phyloP scores from a whole-genome alignment of 2,329 filamentous ascomycete species.

The Sporothrix globosa region DNA sequence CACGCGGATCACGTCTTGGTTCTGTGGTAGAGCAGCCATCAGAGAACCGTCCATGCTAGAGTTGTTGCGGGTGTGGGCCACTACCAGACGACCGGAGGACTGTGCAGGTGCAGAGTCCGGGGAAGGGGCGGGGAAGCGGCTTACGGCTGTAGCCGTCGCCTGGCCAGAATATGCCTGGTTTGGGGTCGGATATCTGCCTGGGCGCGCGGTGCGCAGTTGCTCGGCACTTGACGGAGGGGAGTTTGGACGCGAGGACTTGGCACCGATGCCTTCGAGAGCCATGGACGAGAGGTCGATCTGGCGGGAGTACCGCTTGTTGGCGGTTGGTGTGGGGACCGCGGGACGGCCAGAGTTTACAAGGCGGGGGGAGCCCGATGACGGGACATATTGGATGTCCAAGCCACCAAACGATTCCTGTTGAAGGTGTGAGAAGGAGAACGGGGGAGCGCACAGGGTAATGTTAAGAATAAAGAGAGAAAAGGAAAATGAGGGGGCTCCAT shows the following conservation, averaged over 20 bases:
- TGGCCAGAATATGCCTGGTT: conserved; percentile 38
- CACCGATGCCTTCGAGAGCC: conserved; percentile 48
- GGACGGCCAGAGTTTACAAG: conserved; percentile 59
- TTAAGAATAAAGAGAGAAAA: not conserved
- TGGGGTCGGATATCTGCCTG: conserved; percentile 60
- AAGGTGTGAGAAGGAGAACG: conserved; percentile 27
- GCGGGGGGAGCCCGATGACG: conserved; percentile 68
- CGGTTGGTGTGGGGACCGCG: conserved; percentile 49
- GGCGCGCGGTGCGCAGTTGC: conserved; percentile 49
- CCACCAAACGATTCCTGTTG: conserved; percentile 78
- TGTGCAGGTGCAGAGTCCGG: conserved; percentile 55
- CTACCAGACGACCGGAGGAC: conserved; percentile 61
- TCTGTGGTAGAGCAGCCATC: conserved; percentile 81
- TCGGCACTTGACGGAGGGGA: conserved; percentile 68
- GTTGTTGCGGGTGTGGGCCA: conserved; percentile 73
- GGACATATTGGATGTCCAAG: conserved; percentile 67
- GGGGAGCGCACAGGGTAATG: conserved; percentile 29
- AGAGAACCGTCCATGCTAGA: conserved; percentile 84
- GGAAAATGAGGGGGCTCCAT: not conserved
- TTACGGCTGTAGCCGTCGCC: conserved; percentile 44
- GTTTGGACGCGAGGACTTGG: conserved; percentile 68
- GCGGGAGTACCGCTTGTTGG: conserved; percentile 67
- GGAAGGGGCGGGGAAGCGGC: conserved; percentile 62
- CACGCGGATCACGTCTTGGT: conserved; percentile 87
- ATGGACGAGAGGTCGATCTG: conserved; percentile 57